Evolutionary conservation across 164 flowering plant species (phyloP).

Genomic region (Macadamia tetraphylla): DNA sequence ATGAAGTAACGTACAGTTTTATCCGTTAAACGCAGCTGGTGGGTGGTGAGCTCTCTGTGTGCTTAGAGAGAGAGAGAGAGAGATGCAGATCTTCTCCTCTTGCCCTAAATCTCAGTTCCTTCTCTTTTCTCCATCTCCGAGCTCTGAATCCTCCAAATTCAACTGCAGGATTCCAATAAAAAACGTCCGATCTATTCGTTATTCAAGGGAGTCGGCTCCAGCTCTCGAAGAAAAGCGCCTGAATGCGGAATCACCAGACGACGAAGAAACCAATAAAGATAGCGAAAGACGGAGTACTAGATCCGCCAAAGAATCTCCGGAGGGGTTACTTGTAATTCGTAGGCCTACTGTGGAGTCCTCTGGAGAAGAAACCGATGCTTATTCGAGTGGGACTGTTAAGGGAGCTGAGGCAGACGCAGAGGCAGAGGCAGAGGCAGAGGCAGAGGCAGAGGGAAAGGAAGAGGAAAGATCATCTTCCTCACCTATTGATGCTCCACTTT

Average conservation of each 20-base stretch:
- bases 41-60: too few relatives aligned
- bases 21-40: slow-evolving; percentile 6
- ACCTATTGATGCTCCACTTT: slow-evolving; percentile 41
- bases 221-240: slow-evolving; percentile 26
- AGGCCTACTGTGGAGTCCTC: slow-evolving; percentile 52
- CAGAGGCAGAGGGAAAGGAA: slow-evolving; percentile 5
- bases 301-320: slow-evolving; percentile 10
- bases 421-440: too few relatives aligned
- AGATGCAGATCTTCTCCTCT: slow-evolving; percentile 25
- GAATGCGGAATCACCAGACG: slow-evolving; percentile 8
- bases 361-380: slow-evolving; percentile 14
- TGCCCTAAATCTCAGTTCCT: slow-evolving; percentile 24
- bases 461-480: slow-evolving; percentile 20
- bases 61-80: not conserved
- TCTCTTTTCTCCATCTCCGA: slow-evolving; percentile 34
- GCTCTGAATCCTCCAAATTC: slow-evolving; percentile 31
- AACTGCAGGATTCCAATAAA: slow-evolving; percentile 21
- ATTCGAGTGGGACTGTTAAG: not conserved
- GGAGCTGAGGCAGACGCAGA: slow-evolving; percentile 9
- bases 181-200: slow-evolving; percentile 17
- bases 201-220: slow-evolving; percentile 26
- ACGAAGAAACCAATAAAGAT: slow-evolving; percentile 1
- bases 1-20: slow-evolving; percentile 5
- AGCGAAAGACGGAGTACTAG: slow-evolving; percentile 6
- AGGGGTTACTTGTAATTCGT: slow-evolving; percentile 46